These are phyloP conservation scores for Nowakowskiella sp. DNA, from an alignment of 192 early-diverging fungal species.

Conservation along the genomic window DNA sequence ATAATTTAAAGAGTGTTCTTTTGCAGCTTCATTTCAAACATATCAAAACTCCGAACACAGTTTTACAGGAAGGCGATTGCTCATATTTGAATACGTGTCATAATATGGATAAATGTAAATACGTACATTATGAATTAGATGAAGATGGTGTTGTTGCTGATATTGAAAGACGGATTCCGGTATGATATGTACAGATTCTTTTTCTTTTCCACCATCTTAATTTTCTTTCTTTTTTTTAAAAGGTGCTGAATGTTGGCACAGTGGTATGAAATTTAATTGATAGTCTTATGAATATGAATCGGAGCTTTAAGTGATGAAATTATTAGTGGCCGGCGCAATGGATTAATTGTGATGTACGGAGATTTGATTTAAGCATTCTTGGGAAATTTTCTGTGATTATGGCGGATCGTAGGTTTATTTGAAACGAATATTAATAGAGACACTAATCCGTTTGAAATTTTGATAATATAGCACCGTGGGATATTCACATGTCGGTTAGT, in stretches of 20 bases:
- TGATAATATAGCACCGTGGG: no score
- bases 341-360: slow-evolving; percentile 54
- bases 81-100: slow-evolving; percentile 62
- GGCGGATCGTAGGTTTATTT: no score
- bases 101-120: slow-evolving; percentile 53
- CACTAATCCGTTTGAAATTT: no score
- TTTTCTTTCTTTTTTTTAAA: not conserved
- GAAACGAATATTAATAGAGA: no score
- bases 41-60: slow-evolving; percentile 44
- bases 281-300: not conserved
- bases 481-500: slow-evolving; percentile 52
- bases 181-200: not conserved
- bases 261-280: not conserved
- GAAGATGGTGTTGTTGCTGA: slow-evolving; percentile 11
- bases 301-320: no score
- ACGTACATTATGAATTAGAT: slow-evolving; percentile 55
- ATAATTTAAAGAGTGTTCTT: not conserved
- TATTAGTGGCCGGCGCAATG: slow-evolving; percentile 50
- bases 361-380: slow-evolving; percentile 40
- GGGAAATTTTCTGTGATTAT: slow-evolving; percentile 57
- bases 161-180: not conserved
- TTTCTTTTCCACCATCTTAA: not conserved
- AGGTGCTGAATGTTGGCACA: not conserved
- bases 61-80: slow-evolving; percentile 48
- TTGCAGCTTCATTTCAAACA: slow-evolving; percentile 42